A percentile compares a stretch with the other conserved stretches of the same genome.
Conservation (phyloP, 257 asterid species). For the Solanum habrochaites region DNA sequence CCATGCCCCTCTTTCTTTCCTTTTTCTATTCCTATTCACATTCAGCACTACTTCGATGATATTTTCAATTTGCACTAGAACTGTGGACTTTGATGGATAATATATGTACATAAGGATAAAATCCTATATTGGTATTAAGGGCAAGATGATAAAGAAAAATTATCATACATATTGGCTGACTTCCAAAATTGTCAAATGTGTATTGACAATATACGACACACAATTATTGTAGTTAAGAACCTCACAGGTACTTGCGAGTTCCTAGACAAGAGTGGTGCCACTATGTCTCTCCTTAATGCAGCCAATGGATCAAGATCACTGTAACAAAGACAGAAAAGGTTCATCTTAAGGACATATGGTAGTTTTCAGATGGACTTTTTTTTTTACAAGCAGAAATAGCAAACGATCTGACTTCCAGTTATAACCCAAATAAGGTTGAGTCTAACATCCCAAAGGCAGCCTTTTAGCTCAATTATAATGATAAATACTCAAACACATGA, state of each 20-base stretch:
- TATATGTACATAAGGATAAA: neutral
- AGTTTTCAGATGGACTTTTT: neutral
- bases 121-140: neutral
- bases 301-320: neutral
- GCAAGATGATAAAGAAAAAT: neutral
- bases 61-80: neutral
- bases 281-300: neutral
- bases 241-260: neutral
- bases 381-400: neutral
- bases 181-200: neutral
- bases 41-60: neutral
- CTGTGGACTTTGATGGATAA: neutral
- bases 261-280: neutral
- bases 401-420: neutral
- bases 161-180: neutral
- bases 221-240: neutral
- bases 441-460: neutral
- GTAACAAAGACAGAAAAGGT: neutral
- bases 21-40: neutral
- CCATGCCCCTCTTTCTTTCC: neutral
- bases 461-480: neutral
- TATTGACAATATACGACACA: neutral
- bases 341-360: neutral
- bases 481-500: neutral
- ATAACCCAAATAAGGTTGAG: neutral